Conservation (phyloP, 2,329 filamentous ascomycete genomes). For the Hirsutella minnesotensis region DNA sequence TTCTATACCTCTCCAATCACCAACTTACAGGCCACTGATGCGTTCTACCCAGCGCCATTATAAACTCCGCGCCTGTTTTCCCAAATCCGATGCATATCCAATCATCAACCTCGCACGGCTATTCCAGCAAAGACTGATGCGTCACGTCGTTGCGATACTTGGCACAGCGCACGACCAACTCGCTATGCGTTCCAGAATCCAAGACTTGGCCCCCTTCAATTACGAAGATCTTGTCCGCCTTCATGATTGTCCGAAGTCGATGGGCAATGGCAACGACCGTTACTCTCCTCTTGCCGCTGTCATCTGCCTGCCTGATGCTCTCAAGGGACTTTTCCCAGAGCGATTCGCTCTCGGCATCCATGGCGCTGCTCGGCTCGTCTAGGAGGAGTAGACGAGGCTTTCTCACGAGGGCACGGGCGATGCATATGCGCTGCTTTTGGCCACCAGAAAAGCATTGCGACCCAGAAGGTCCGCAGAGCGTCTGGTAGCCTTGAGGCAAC, state of each 20-base stretch:
- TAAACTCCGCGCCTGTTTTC: too few relatives aligned
- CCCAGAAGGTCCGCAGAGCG: constrained; percentile 58
- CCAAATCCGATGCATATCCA: too few relatives aligned
- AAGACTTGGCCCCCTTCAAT: constrained; percentile 40
- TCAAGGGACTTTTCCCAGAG: constrained; percentile 49
- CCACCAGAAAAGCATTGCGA: constrained; percentile 66
- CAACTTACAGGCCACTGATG: too few relatives aligned
- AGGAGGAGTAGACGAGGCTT: constrained; percentile 62
- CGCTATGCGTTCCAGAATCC: constrained; percentile 40
- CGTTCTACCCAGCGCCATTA: too few relatives aligned
- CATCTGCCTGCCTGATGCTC: constrained; percentile 11
- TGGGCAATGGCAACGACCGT: constrained; percentile 49
- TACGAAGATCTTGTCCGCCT: constrained; percentile 46
- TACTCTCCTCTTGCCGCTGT: constrained; percentile 39
- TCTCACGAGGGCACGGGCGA: constrained; percentile 64
- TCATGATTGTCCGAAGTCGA: constrained; percentile 42
- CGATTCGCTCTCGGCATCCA: constrained; percentile 61
- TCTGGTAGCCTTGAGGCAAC: constrained; percentile 55
- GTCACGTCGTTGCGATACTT: constrained; percentile 39
- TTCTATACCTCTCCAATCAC: too few relatives aligned
- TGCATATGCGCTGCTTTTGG: constrained; percentile 66
- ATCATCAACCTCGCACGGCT: neutral
- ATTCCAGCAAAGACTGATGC: constrained; percentile 24
- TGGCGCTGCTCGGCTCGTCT: constrained; percentile 70
- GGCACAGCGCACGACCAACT: constrained; percentile 40